Base-by-base conservation (phyloP, 495 filamentous ascomycete genomes). In the Daldinia childiae region DNA sequence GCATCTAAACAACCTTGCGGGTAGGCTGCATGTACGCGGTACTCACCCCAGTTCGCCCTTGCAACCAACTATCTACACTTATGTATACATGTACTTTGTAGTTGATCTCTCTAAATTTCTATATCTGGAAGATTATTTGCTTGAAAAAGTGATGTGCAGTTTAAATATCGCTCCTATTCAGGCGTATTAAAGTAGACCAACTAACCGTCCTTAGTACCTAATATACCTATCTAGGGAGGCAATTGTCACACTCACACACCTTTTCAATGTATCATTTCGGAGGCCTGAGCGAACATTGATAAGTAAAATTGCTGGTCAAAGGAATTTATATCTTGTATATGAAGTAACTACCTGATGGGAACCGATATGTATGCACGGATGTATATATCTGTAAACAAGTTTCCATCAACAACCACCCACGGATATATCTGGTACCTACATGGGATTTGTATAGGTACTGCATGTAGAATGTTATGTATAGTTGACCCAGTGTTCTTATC, bases 41-140 rank as follows among this genome's bases (percentile, higher is more conserved):
- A 68, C 60, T 54, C 43, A 50, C 48, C 64, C 69, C 32, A 55
- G 52, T 58, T 68, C 48, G 55, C 56, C 62, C 63, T 54, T 67
- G 36, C 38, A 67, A 64, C 55, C 45, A 64, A 45, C 54, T 65
- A 62, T 39, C 38, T 64, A 24, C 11, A 14, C 34, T 14, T 36
- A 8, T 24, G 12, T 12, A 15, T 32, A 21, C 27, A 56, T 24
- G 17, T 57, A 26, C 8, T n/a, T 27, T n/a, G 21, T 34, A 36
- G 34, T 39, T n/a, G 32, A 26, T 15, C 34, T 29, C 34, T 24
- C 41, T 58, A 36, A 14, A 6, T 30, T 38, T 32, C 1, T 14
- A 14, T 36, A 14, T 36, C 4, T 36, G 3, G 34, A 36, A 14
- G 34, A 12, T 36, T 36, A 3, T 36, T 36, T 36, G 11, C 11